These are phyloP conservation scores for Penicillium simplicissimum DNA, from an alignment of 495 filamentous ascomycete genomes.

Conservation along the genomic window DNA sequence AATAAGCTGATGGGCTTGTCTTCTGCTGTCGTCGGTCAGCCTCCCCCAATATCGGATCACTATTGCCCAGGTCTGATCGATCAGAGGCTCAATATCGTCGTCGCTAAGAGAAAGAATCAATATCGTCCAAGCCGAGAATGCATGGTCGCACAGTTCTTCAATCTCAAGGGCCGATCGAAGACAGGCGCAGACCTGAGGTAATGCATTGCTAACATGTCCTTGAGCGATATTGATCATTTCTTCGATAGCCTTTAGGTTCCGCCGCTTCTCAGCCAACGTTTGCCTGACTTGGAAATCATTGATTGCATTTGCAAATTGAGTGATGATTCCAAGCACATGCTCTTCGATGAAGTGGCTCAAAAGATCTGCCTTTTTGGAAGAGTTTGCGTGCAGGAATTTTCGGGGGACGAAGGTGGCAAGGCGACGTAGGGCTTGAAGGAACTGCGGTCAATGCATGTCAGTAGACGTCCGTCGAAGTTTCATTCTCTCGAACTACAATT, in stretches of 20 bases:
- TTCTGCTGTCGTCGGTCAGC: constrained; percentile 61
- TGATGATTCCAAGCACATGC: constrained; percentile 86
- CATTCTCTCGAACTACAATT: background rate
- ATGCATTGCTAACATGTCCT: constrained; percentile 67
- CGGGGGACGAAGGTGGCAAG: constrained; percentile 65
- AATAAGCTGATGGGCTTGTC: constrained; percentile 60
- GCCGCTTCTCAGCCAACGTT: constrained; percentile 65
- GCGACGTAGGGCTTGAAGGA: constrained; percentile 62
- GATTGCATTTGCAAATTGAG: constrained; percentile 76
- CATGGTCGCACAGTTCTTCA: constrained; percentile 68
- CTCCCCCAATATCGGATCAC: constrained; percentile 76
- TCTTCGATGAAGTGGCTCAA: constrained; percentile 77
- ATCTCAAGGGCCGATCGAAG: constrained; percentile 79
- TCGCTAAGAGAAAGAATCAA: constrained; percentile 72
- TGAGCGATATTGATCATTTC: constrained; percentile 80
- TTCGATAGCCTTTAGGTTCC: constrained; percentile 78
- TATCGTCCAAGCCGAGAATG: constrained; percentile 80
- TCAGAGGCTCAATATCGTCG: constrained; percentile 72
- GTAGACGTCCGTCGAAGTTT: background rate
- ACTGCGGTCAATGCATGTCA: constrained; percentile 35
- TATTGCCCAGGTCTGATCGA: constrained; percentile 87
- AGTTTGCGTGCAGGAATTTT: constrained; percentile 50
- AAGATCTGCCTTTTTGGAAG: constrained; percentile 54
- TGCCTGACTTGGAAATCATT: constrained; percentile 64
- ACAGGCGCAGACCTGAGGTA: constrained; percentile 85